A percentile compares a stretch with the other conserved stretches of the same genome.
Conservation (phyloP, 2,329 filamentous ascomycete species). For the Fusarium tuaranense region DNA sequence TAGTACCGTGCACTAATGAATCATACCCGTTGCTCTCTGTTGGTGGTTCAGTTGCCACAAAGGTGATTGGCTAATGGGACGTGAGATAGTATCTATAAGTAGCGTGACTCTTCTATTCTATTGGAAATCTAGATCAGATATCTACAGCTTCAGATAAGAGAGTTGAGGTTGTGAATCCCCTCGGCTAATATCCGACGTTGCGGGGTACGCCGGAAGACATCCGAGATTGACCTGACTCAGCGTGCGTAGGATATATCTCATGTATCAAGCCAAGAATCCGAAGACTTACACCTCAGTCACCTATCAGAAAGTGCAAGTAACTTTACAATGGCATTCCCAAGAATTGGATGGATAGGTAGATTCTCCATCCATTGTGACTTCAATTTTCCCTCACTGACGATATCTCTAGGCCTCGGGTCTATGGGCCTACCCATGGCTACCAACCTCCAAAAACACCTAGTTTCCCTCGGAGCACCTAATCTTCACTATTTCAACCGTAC, state of each 20-base stretch:
- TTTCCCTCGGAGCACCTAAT: constrained; percentile 23
- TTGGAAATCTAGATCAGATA: neutral
- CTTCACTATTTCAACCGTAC: constrained; percentile 61
- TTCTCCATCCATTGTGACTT: fast-evolving
- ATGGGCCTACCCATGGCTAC: constrained; percentile 64
- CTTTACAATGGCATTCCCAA: constrained; percentile 2
- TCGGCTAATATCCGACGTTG: constrained; percentile 7
- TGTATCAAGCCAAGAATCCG: neutral
- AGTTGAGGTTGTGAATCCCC: neutral
- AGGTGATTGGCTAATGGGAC: no score
- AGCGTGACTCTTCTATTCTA: no score
- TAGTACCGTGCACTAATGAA: no score
- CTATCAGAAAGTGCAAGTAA: neutral
- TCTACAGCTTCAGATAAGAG: neutral
- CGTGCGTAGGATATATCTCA: neutral
- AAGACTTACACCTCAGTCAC: neutral
- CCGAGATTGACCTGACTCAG: neutral
- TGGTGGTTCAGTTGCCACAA: no score
- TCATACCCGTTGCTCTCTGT: no score
- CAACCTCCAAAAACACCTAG: constrained; percentile 60
- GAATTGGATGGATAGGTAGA: constrained; percentile 31
- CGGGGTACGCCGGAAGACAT: neutral
- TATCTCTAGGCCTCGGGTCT: constrained; percentile 57
- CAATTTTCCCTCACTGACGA: neutral
- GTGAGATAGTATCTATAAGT: no score